Base-by-base conservation (phyloP, 306 rosid species). In the Acacia melanoxylon region DNA sequence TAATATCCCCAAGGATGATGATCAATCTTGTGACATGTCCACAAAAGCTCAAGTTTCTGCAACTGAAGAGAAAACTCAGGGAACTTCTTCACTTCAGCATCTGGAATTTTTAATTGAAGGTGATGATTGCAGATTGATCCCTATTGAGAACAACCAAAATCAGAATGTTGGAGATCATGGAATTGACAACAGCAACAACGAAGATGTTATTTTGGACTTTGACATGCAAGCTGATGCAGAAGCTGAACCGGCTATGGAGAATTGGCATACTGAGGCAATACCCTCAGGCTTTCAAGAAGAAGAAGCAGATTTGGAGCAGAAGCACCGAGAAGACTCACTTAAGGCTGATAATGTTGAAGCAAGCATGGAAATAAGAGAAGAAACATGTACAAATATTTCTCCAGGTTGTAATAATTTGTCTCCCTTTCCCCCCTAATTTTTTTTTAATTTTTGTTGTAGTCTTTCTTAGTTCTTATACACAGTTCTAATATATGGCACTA, bases 141-240 rank as follows among this genome's bases (percentile, higher is more conserved):
- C 98, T n/a, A 81, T 96, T 70, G 97, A 79, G 83, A 80, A 63
- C 70, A 86, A 31, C 68, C 86, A 31, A 69, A 82, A 42, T 61
- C 85, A 74, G 56, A 84, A 71, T 13, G 86, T 65, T 51, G 87
- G 40, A 58, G 87, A 84, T 66, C 86, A 85, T 82, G 92, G 82
- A 42, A 81, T 83, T 51, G 45, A 76, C 25, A 75, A 78, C 33
- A 77, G 72, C 16, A 72, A 56, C 65, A 72, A 56, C 59, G 85
- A 85, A 82, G 99, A 92, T 90, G 90, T 95, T 65, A 90, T 95
- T 85, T 85, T 93, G 85, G 99, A 95, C 72, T 93, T 93, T 82
- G 95, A 84, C 73, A 82, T 80, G 88, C 56, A 59, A 42, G 35
- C 82, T 56, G 81, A 80, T 86, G 81, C 89, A 24, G 88, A 83